Percentiles rank a stretch among this genome's conserved stretches.
Conservation (phyloP, 306 rosid genomes). For the Trifolium fragiferum region DNA sequence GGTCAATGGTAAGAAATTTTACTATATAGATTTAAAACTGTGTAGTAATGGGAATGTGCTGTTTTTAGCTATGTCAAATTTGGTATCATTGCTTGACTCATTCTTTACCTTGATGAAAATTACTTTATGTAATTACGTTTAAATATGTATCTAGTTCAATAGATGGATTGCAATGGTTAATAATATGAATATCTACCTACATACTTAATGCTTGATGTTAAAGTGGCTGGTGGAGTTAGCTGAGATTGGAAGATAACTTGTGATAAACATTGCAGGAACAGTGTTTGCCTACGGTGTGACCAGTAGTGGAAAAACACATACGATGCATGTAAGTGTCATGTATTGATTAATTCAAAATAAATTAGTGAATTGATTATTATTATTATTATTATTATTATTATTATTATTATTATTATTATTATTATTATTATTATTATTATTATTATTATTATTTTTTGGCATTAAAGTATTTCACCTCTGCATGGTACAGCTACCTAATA, state of each 20-base stretch:
- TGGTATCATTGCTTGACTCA: background rate
- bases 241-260: slow-evolving; percentile 44
- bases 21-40: slow-evolving; percentile 26
- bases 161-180: slow-evolving; percentile 36
- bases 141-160: slow-evolving; percentile 21
- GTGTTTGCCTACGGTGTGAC: slow-evolving; percentile 99
- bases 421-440: too few relatives aligned
- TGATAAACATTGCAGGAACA: slow-evolving; percentile 75
- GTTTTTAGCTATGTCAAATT: slow-evolving; percentile 9
- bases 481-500: slow-evolving; percentile 17
- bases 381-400: too few relatives aligned
- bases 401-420: too few relatives aligned
- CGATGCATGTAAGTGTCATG: slow-evolving; percentile 88
- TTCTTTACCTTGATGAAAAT: slow-evolving; percentile 32
- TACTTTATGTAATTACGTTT: slow-evolving; percentile 13
- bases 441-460: too few relatives aligned
- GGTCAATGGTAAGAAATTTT: slow-evolving; percentile 69
- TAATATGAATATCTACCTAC: background rate
- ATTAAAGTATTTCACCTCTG: slow-evolving; percentile 23
- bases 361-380: slow-evolving; percentile 3
- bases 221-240: slow-evolving; percentile 34
- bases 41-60: slow-evolving; percentile 29
- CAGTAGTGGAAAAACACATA: slow-evolving; percentile 99
- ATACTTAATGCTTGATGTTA: slow-evolving; percentile 31
- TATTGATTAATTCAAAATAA: background rate